These are phyloP conservation scores for Alternaria gaisen DNA, from an alignment of 2,329 filamentous ascomycete species.

Conservation along the genomic window DNA sequence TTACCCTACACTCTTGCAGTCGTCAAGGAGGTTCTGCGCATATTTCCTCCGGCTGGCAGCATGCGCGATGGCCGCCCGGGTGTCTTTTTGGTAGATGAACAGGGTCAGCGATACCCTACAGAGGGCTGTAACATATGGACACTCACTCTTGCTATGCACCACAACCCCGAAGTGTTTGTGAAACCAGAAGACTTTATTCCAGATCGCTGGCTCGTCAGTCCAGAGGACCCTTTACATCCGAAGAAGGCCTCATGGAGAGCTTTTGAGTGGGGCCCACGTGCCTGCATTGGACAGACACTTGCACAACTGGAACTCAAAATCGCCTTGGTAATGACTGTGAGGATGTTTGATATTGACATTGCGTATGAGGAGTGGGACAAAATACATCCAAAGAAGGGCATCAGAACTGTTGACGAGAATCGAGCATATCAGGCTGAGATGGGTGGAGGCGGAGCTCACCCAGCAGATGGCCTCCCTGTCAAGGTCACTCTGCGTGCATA, in stretches of 20 bases:
- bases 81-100: conserved; percentile 11
- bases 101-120: conserved; percentile 21
- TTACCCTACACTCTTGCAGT: conserved; percentile 41
- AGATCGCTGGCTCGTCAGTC: conserved; percentile 30
- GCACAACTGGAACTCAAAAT: conserved; percentile 41
- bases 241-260: conserved; percentile 36
- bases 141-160: conserved; percentile 22
- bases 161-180: conserved; percentile 26
- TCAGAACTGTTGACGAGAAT: conserved; percentile 25
- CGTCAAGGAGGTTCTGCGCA: conserved; percentile 47
- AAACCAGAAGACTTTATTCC: conserved; percentile 28
- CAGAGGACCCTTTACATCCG: conserved; percentile 17
- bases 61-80: conserved; percentile 10
- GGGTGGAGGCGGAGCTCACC: conserved; percentile 25
- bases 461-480: conserved; percentile 51
- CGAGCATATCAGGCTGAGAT: conserved; percentile 26
- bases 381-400: conserved; percentile 17
- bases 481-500: conserved; percentile 5
- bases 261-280: conserved; percentile 51
- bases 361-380: conserved; percentile 34
- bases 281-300: conserved; percentile 52
- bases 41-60: conserved; percentile 46
- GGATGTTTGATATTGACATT: conserved; percentile 20
- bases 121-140: conserved; percentile 11
- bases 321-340: conserved; percentile 9